Base-by-base conservation (phyloP, 2,329 filamentous ascomycete genomes). In the Fonsecaea pedrosoi region DNA sequence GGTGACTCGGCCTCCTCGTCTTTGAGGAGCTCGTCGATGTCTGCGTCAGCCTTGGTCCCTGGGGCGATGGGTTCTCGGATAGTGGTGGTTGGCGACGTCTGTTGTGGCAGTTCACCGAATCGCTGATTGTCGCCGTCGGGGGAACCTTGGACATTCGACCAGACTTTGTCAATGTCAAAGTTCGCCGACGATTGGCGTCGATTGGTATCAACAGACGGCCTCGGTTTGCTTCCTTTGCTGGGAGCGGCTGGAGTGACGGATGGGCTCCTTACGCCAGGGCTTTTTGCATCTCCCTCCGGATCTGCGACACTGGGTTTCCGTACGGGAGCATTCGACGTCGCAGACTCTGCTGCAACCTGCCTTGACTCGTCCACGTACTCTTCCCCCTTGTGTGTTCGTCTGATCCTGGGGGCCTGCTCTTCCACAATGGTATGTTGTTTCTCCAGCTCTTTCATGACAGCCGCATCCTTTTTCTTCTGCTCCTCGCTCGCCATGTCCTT, bases 401-500 rank as follows among this genome's bases (percentile, higher is more conserved):
- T 87, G 64, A 97, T 89, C 2, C 93, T 88, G 3, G 94, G 91
- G 1, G 87, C 92, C 57, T 87, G 85, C 18, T 91, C 88, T 54
- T 72, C 69, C 67, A 94, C 89, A 38, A 96, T 85, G 55, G 95
- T 94, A 54, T 94, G 91, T 68, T 87, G 84, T 48, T 81, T 79
- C 74, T 89, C 87, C 48, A 89, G 81, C 63, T 84, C 83, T 13
- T 82, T 78, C 72, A 84, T 83, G 67, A 87, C 84, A 69, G 85
- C 83, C 35, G 82, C 82, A 64, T 87, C 84, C 72, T 81, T 83
- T 69, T 84, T 82, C 64, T 97, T 92, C 75, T 94, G 85, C 77
- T 98, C 94, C 71, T 96, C 91, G 64, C 92, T 96, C 1, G 93
- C 93, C 84, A 99, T 92, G 75, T 97, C 92, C 75, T 95, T 91